phyloP scores from a whole-genome alignment of 1,284 basidiomycete genomes.

The Ustilago loliicola region DNA sequence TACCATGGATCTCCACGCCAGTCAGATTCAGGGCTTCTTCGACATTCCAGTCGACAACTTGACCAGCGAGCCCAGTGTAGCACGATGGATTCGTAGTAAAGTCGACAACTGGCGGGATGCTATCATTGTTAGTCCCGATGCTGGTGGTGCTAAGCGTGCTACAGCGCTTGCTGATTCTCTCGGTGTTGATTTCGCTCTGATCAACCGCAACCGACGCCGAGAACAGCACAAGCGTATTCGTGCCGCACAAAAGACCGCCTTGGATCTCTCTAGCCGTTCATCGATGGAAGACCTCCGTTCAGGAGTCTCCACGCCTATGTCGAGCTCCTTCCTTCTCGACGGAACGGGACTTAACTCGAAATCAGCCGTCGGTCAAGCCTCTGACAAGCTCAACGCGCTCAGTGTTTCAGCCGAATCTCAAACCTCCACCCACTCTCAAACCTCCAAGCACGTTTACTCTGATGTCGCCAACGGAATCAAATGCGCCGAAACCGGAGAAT shows the following conservation, averaged over 20 bases:
- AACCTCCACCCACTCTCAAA: constrained; percentile 20
- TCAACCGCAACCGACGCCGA: constrained; percentile 82
- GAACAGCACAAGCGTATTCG: constrained; percentile 63
- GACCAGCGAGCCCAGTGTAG: constrained; percentile 63
- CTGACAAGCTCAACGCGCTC: constrained; percentile 48
- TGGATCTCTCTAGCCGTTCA: constrained; percentile 45
- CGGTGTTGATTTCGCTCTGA: constrained; percentile 94
- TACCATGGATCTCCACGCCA: constrained; percentile 97
- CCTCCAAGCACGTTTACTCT: constrained; percentile 43
- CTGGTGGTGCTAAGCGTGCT: constrained; percentile 95
- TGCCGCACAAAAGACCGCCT: constrained; percentile 42
- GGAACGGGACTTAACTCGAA: constrained; percentile 38
- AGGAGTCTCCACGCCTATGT: constrained; percentile 60
- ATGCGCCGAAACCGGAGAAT: constrained; percentile 71
- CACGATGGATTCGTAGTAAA: constrained; percentile 80
- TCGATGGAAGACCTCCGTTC: constrained; percentile 56
- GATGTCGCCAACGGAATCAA: constrained; percentile 70
- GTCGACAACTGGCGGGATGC: constrained; percentile 88
- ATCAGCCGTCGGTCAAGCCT: constrained; percentile 26
- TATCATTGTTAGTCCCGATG: constrained; percentile 96
- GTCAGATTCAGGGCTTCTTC: constrained; percentile 99
- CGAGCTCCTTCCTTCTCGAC: constrained; percentile 55
- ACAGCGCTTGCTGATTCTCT: constrained; percentile 96
- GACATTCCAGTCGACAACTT: constrained; percentile 97
- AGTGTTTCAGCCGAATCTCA: constrained; percentile 37